Evolutionary conservation across 371 early-diverging fungal genomes (phyloP), one percentile per base, ranked within the genome.

Genomic region (Saksenaea vasiformis): DNA sequence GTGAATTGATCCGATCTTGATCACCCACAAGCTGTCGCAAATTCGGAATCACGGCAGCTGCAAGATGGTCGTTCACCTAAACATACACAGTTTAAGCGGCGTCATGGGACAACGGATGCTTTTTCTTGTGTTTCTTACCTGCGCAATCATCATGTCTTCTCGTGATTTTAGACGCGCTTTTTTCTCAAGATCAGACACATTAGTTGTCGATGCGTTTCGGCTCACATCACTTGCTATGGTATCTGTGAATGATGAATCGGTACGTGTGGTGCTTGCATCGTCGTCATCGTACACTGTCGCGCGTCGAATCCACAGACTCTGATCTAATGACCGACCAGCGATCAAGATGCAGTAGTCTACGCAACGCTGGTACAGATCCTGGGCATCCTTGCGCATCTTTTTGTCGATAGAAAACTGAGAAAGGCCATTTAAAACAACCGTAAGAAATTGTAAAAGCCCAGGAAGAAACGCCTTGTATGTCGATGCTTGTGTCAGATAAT

Each of bases 301-400:
- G n/a, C 80, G 78, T 22, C 91, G 77, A 35, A 89, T 70, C 92
- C 93, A 91, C 1, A 87, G 70, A 15, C 90, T 85, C 63, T 90
- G 90, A 51, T 91, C 92, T 67, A 91, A 88, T 19, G 91, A 84
- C 19, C 89, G 86, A 7, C 93, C 93, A 0, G 88, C 85, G 61
- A 91, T 88, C 65, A 90, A 75, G 19, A 93, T 87, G 62, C 93
- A 91, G 38, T 85, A 87, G 60, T 94, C 94, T 26, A 88, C 75
- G 38, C 91, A 84, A 2, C 90, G 84, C 65, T 87, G 86, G 61
- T 87, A 89, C 14, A 86, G 55, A 19, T 91, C 91, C 61, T 89
- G 87, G 9, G 86, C 88, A 51, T 92, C 91, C 34, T 83, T 78
- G 0, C 89, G 78, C 17, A 82, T 73, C 44, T 88, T 82, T 54